A percentile compares a stretch with the other conserved stretches of the same genome.
phyloP scores from a whole-genome alignment of 495 filamentous ascomycete genomes.

The Talaromyces borbonicus region DNA sequence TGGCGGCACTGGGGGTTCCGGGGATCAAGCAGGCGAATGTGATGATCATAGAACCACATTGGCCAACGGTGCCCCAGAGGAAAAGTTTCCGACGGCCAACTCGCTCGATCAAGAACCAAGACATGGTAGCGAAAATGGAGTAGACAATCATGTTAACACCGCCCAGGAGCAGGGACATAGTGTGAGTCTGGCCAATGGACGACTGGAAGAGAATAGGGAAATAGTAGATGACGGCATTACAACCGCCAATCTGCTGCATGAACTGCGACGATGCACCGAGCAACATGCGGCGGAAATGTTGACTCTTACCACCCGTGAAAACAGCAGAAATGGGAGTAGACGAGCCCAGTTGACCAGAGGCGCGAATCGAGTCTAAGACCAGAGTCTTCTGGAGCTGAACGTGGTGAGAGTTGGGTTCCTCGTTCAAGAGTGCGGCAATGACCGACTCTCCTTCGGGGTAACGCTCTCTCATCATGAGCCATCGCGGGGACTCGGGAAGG shows the following conservation, averaged over 20 bases:
- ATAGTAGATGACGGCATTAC: constrained; percentile 84
- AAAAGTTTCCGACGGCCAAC: constrained; percentile 69
- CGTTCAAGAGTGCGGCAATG: constrained; percentile 37
- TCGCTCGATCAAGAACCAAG: constrained; percentile 79
- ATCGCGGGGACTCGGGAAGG: constrained; percentile 70
- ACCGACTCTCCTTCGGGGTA: constrained; percentile 59
- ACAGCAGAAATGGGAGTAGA: constrained; percentile 29
- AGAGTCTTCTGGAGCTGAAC: constrained; percentile 41
- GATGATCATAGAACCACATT: constrained; percentile 63
- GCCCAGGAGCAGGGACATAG: constrained; percentile 62
- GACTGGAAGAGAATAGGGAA: constrained; percentile 67
- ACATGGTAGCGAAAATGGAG: constrained; percentile 59
- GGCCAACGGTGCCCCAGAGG: constrained; percentile 59
- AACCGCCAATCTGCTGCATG: constrained; percentile 68
- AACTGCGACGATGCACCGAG: constrained; percentile 56
- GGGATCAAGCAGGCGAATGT: constrained; percentile 65
- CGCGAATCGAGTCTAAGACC: constrained; percentile 53
- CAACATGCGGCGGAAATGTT: constrained; percentile 40
- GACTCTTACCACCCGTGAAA: constrained; percentile 31
- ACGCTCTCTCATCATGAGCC: constrained; percentile 58
- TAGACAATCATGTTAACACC: constrained; percentile 78
- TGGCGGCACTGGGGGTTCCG: constrained; percentile 38
- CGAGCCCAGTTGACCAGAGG: constrained; percentile 36
- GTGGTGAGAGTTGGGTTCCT: constrained; percentile 2
- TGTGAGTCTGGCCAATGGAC: constrained; percentile 49